Conservation (phyloP, 2,329 filamentous ascomycete species). For the Eutypella sp. region DNA sequence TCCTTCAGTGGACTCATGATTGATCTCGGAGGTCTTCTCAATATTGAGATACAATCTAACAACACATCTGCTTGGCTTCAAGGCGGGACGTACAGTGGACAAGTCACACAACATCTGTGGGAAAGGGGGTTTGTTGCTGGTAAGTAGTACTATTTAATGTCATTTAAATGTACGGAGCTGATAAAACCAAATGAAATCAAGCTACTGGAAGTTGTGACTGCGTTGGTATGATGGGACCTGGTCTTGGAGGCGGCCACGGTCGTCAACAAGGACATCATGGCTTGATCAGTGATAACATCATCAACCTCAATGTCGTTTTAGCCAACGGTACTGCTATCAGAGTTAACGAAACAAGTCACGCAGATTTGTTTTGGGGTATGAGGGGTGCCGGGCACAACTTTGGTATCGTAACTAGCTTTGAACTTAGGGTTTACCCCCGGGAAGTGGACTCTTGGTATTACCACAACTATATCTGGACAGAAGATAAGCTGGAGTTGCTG, state of each 20-base stretch:
- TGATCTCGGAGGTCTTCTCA: conserved; percentile 8
- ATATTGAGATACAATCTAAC: conserved; percentile 6
- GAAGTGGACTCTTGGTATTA: conserved; percentile 15
- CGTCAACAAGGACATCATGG: conserved; percentile 19
- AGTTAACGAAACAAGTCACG: conserved; percentile 4
- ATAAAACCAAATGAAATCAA: not conserved
- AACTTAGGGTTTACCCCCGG: conserved; percentile 20
- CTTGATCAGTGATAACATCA: conserved; percentile 14
- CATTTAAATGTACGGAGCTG: no score
- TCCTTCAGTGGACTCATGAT: conserved; percentile 20
- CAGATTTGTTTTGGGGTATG: conserved; percentile 10
- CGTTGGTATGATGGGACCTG: conserved; percentile 17
- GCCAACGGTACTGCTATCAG: conserved; percentile 11
- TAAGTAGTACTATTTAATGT: no score
- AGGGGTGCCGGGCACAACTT: not conserved
- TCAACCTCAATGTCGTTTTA: conserved; percentile 13
- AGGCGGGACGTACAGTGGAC: conserved; percentile 6
- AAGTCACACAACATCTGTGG: conserved; percentile 6
- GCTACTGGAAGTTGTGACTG: conserved; percentile 17
- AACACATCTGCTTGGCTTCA: conserved; percentile 3
- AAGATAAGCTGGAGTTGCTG: conserved; percentile 15
- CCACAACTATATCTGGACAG: conserved; percentile 16
- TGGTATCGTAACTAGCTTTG: conserved; percentile 8
- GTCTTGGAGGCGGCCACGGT: conserved; percentile 22
- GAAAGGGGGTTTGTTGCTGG: conserved; percentile 7